Conservation (phyloP, 2,329 filamentous ascomycete species). For the Cadophora gregata region DNA sequence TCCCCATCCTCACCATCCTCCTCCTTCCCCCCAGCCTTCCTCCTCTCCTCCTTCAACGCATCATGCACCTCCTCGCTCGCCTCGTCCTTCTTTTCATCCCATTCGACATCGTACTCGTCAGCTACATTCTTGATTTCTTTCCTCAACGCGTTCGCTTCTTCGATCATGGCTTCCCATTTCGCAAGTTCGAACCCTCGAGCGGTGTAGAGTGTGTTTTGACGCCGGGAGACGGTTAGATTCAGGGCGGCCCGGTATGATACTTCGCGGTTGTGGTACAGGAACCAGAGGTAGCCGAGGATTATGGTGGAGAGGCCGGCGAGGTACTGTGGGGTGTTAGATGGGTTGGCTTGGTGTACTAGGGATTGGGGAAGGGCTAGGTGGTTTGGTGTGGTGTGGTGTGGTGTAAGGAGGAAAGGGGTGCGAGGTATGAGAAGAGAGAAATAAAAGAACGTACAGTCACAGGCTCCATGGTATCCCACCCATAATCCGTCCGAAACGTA, state of each 20-base stretch:
- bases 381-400: too few relatives aligned
- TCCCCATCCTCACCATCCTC: constrained; percentile 49
- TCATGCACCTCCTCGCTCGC: constrained; percentile 68
- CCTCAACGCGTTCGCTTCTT: constrained; percentile 79
- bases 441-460: constrained; percentile 60
- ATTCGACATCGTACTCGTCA: constrained; percentile 88
- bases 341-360: too few relatives aligned
- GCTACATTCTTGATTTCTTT: constrained; percentile 82
- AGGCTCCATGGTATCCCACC: constrained; percentile 92
- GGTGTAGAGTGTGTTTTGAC: constrained; percentile 79
- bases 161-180: constrained; percentile 78
- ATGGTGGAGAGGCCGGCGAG: constrained; percentile 84
- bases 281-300: constrained; percentile 92
- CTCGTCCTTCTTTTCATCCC: constrained; percentile 79
- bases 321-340: constrained; percentile 53
- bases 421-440: constrained; percentile 8
- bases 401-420: too few relatives aligned
- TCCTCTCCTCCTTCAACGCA: constrained; percentile 59
- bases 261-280: constrained; percentile 89
- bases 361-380: too few relatives aligned
- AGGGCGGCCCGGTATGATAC: constrained; percentile 86
- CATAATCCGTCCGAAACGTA: constrained; percentile 74
- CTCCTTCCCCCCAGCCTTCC: constrained; percentile 44
- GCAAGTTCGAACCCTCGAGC: constrained; percentile 75
- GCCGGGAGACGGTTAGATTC: constrained; percentile 81